Evolutionary conservation across 805 yeast species (phyloP), one percentile per base, ranked within the genome.

Genomic region (Cyberlindnera amylophila): DNA sequence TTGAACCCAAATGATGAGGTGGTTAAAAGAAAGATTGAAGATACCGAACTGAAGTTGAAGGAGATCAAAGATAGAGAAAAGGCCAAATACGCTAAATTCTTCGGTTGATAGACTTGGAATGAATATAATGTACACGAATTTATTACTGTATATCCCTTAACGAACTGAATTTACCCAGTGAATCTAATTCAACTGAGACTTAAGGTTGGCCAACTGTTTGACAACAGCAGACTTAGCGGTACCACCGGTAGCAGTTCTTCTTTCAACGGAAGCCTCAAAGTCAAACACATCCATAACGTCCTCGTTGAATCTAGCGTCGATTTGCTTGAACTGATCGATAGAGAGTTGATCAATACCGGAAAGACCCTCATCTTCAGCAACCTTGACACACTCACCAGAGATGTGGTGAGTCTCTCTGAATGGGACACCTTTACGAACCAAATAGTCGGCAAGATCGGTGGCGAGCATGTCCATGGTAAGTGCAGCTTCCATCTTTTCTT

Each of bases 391-490:
- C 65, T 89, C 96, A 44, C 99, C 99, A 6, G 97, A 88, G 48
- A 93, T 93, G 65, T 93, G 98, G 69, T 93, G 99, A 1, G 99
- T 93, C 69, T 93, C 98, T 72, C 99, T 87, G 71, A 93, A 93
- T 44, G 99, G 99, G 52, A 93, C 99, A 47, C 99, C 99, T 65
- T 84, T 90, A 70, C 96, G 83, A 39, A 93, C 99, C 52, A 93
- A 74, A 65, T 93, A 93, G 65, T 93, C 99, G 32, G 99, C 99
- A 55, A 93, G 75, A 64, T 93, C 99, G 26, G 99, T 93, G 16
- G 99, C 99, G 56, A 93, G 77, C 99, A 93, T 93, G 67, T 93
- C 99, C 96, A 91, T 91, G 23, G 98, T 90, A 57, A 93, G 76
- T 0, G 98, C 91, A 34, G 75, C 80, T 55, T 73, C 76, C 99